Percentiles rank a stretch among this genome's conserved stretches.
Conservation (phyloP, 768 basidiomycete species). For the Leccinum truebloodii region DNA sequence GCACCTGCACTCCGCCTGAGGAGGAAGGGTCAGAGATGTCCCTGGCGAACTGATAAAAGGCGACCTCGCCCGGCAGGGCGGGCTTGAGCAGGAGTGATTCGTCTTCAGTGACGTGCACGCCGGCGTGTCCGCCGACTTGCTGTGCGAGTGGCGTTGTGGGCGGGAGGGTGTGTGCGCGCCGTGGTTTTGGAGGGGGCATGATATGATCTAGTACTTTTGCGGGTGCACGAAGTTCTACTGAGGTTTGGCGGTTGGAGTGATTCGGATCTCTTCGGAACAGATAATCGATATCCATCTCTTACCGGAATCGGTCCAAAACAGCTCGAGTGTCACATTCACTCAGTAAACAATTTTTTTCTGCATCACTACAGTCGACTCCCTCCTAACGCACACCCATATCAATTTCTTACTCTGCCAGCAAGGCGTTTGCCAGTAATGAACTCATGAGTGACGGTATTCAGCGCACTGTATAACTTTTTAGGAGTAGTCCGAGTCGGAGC, state of each 20-base stretch:
- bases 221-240: too few species aligned
- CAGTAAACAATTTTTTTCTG: too few species aligned
- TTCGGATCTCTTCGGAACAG: neutral
- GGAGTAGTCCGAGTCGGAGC: too few species aligned
- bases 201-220: neutral
- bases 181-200: constrained; percentile 10
- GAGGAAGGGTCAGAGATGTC: constrained; percentile 28
- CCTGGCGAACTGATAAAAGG: constrained; percentile 65
- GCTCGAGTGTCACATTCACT: too few species aligned
- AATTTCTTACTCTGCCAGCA: too few species aligned
- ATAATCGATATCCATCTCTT: too few species aligned
- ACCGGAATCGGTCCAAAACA: too few species aligned
- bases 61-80: constrained; percentile 59
- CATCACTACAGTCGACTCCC: too few species aligned
- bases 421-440: too few species aligned
- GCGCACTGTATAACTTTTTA: too few species aligned
- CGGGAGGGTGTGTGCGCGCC: constrained; percentile 22
- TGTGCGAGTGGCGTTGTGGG: constrained; percentile 40
- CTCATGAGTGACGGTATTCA: too few species aligned
- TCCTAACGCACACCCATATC: too few species aligned
- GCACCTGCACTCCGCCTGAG: constrained; percentile 13
- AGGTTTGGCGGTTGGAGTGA: neutral
- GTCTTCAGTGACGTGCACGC: constrained; percentile 70
- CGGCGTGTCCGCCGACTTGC: constrained; percentile 83
- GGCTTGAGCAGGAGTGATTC: constrained; percentile 83